These are phyloP conservation scores for Saccharomycopsis olivae DNA, from an alignment of 805 yeast genomes.

Conservation along the genomic window DNA sequence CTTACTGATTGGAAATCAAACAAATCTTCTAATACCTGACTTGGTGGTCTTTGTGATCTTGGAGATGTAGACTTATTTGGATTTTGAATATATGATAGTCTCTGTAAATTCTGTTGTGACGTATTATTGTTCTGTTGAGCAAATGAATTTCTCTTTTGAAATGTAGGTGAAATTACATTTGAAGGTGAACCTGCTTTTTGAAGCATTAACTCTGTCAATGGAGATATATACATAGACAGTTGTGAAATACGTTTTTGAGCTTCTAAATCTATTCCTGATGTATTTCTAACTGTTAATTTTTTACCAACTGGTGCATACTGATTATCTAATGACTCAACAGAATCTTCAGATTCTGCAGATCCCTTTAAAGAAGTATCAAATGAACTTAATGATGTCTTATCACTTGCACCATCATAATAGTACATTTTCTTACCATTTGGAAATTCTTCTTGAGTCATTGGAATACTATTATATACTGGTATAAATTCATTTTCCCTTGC, in stretches of 20 bases:
- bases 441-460: background rate
- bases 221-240: conserved; percentile 3
- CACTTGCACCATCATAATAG: background rate
- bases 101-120: no score
- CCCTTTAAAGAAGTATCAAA: background rate
- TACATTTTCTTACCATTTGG: background rate
- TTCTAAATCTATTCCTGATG: background rate
- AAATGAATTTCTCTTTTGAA: background rate
- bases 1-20: no score
- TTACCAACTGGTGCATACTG: conserved; percentile 6
- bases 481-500: background rate
- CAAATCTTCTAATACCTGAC: conserved; percentile 5
- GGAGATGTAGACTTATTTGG: background rate
- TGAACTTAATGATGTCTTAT: background rate
- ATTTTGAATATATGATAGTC: background rate
- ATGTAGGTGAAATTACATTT: background rate
- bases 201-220: conserved; percentile 6
- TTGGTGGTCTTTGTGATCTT: background rate
- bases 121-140: background rate
- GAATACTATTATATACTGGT: background rate
- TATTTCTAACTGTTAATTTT: background rate
- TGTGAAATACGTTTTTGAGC: background rate
- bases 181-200: background rate
- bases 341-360: background rate
- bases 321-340: background rate